A percentile compares a stretch with the other conserved stretches of the same genome.
Conservation (phyloP, 306 rosid species). For the Nissolia schottii region DNA sequence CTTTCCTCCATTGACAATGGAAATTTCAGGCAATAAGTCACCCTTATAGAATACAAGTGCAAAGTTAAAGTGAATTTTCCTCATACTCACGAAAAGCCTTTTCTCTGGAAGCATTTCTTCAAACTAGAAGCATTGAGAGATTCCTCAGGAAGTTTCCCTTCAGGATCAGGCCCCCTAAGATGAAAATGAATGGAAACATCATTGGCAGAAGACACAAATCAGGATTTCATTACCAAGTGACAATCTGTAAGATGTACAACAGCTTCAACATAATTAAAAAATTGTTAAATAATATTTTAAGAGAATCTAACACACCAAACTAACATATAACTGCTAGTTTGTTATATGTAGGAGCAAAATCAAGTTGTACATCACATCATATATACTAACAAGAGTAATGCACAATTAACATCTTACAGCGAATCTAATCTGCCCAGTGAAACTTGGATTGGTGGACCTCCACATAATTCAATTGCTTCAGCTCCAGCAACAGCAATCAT, state of each 20-base stretch:
- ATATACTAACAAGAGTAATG: conserved; percentile 5
- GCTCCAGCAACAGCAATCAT: conserved; percentile 92
- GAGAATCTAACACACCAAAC: conserved; percentile 17
- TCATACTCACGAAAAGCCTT: conserved; percentile 84
- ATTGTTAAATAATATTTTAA: neutral
- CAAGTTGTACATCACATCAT: neutral
- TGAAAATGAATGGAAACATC: conserved; percentile 14
- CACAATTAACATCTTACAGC: conserved; percentile 44
- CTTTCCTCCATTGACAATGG: neutral
- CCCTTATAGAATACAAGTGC: neutral
- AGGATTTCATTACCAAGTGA: neutral
- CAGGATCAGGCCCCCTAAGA: conserved; percentile 78
- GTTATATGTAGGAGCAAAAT: neutral
- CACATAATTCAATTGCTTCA: conserved; percentile 88
- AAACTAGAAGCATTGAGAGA: conserved; percentile 68
- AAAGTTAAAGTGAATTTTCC: conserved; percentile 21
- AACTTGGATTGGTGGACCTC: conserved; percentile 82
- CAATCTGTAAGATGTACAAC: conserved; percentile 6
- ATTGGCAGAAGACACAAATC: conserved; percentile 7
- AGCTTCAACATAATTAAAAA: neutral
- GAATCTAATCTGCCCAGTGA: conserved; percentile 77
- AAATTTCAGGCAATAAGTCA: conserved; percentile 13
- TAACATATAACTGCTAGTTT: neutral
- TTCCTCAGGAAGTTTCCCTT: conserved; percentile 91
- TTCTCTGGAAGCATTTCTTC: conserved; percentile 67